These are phyloP conservation scores for Leishmania gerbilli DNA, from an alignment of 208 protist species.

Conservation along the genomic window DNA sequence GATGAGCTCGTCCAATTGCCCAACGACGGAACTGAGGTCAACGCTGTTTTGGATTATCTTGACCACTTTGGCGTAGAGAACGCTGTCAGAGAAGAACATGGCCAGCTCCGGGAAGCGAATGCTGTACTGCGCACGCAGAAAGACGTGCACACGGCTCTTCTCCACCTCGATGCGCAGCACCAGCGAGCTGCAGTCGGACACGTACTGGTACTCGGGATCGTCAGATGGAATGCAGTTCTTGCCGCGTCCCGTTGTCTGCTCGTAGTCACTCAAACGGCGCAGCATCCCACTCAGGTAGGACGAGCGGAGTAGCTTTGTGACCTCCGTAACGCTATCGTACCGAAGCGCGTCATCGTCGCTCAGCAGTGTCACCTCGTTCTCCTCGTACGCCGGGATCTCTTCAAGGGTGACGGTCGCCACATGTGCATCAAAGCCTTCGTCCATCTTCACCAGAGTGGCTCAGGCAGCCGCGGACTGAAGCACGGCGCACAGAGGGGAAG, in stretches of 20 bases:
- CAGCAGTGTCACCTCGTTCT: slow-evolving; percentile 34
- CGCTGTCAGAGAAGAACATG: slow-evolving; percentile 85
- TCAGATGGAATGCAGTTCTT: slow-evolving; percentile 87
- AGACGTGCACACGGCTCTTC: slow-evolving; percentile 87
- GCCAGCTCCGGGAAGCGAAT: slow-evolving; percentile 89
- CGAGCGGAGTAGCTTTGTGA: slow-evolving; percentile 78
- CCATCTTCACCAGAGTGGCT: slow-evolving; percentile 20
- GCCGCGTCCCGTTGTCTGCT: slow-evolving; percentile 38
- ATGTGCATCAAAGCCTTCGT: slow-evolving; percentile 71
- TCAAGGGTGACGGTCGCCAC: slow-evolving; percentile 18
- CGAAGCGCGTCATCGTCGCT: slow-evolving; percentile 83
- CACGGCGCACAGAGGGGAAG: not conserved
- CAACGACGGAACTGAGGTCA: slow-evolving; percentile 66
- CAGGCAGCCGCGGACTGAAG: not conserved
- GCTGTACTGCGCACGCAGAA: slow-evolving; percentile 87
- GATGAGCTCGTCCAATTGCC: slow-evolving; percentile 77
- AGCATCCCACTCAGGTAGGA: slow-evolving; percentile 80
- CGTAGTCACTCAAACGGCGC: slow-evolving; percentile 72
- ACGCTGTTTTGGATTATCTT: slow-evolving; percentile 86
- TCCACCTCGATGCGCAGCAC: slow-evolving; percentile 90
- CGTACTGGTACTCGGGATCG: slow-evolving; percentile 89
- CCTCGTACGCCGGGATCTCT: slow-evolving; percentile 25
- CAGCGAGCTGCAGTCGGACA: slow-evolving; percentile 87
- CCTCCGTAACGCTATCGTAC: slow-evolving; percentile 82
- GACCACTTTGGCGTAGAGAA: slow-evolving; percentile 87